A percentile compares a stretch with the other conserved stretches of the same genome.
phyloP scores from a whole-genome alignment of 2,329 filamentous ascomycete genomes.

The Trichoderma sp. region DNA sequence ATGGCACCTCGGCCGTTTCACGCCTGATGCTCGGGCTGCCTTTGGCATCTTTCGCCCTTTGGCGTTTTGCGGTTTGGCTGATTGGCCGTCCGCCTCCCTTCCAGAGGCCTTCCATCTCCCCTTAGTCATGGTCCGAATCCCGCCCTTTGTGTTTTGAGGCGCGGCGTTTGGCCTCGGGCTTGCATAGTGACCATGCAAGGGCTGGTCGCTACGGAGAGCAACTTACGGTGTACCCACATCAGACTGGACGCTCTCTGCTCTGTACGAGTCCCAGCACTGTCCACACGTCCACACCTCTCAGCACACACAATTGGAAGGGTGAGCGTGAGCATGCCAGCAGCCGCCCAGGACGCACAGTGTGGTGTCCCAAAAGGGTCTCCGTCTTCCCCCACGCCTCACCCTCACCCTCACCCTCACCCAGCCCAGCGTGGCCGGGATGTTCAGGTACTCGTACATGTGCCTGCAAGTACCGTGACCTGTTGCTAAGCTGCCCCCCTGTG shows the following conservation, averaged over 20 bases:
- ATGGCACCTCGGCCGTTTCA: constrained; percentile 3
- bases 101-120: not conserved
- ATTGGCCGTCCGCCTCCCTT: constrained; percentile 5
- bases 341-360: constrained; percentile 14
- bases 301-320: not conserved
- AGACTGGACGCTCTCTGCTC: not conserved
- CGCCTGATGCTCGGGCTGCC: not conserved
- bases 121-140: constrained; percentile 6
- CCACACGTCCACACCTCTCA: not conserved
- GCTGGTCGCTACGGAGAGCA: constrained; percentile 5
- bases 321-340: constrained; percentile 13
- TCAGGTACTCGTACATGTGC: not conserved
- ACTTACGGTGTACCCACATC: constrained; percentile 12
- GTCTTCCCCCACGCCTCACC: constrained; percentile 6
- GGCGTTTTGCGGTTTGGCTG: not conserved
- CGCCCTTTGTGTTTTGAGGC: constrained; percentile 10
- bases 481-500: constrained; percentile 5
- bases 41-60: not conserved
- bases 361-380: constrained; percentile 14
- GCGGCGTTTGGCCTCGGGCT: not conserved
- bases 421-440: not conserved
- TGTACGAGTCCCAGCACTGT: not conserved
- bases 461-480: constrained; percentile 5
- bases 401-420: not conserved
- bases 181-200: constrained; percentile 15